phyloP scores from a whole-genome alignment of 202 grass and related monocot species.

The Dendrocalamus latiflorus region DNA sequence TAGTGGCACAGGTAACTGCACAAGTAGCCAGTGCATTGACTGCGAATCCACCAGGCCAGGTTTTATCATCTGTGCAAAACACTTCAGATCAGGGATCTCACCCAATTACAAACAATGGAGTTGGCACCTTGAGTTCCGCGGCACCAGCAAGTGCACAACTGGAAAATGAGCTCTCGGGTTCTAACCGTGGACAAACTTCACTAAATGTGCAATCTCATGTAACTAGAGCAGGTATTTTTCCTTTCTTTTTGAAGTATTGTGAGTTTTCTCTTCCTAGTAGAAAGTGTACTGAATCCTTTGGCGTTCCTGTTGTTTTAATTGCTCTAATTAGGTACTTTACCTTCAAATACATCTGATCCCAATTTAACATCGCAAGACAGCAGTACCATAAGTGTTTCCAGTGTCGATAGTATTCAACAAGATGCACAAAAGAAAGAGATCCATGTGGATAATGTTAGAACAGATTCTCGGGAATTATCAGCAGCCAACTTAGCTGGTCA shows the following conservation, averaged over 20 bases:
- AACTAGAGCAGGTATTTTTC: neutral
- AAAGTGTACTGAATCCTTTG: no score
- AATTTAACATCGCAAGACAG: constrained; percentile 20
- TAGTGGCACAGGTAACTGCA: constrained; percentile 55
- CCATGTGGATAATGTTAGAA: neutral
- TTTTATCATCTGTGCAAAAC: constrained; percentile 34
- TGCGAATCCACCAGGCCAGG: constrained; percentile 27
- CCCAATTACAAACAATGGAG: constrained; percentile 17
- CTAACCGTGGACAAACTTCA: neutral
- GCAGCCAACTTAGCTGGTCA: constrained; percentile 18
- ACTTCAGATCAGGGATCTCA: constrained; percentile 36
- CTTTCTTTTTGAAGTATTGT: neutral
- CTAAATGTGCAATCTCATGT: constrained; percentile 9
- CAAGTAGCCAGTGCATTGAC: constrained; percentile 41
- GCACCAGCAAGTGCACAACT: constrained; percentile 1
- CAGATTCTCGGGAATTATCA: neutral
- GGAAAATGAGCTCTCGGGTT: constrained; percentile 12
- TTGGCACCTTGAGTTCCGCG: neutral
- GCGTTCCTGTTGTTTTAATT: no score
- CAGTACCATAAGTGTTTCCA: constrained; percentile 13
- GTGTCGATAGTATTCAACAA: neutral
- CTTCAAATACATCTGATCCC: neutral
- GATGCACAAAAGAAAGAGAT: neutral
- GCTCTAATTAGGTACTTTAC: no score
- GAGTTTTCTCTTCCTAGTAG: no score